Conservation (phyloP, 1,284 basidiomycete genomes). For the Cryptococcus amylolentus region DNA sequence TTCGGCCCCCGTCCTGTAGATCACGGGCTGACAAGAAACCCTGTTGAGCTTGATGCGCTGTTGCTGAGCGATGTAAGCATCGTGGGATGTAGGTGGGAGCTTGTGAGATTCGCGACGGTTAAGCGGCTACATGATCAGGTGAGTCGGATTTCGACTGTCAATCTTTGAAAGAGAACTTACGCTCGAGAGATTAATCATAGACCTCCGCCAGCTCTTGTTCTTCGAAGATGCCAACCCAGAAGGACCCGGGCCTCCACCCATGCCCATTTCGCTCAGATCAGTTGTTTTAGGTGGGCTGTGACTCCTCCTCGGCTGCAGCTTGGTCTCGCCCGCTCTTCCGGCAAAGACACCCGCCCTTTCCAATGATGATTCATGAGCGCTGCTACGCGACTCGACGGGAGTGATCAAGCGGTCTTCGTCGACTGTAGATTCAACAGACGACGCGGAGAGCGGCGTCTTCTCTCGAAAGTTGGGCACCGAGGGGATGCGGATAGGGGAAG, state of each 20-base stretch:
- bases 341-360: no score
- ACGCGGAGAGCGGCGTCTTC: no score
- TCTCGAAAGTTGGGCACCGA: slow-evolving; percentile 1
- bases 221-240: slow-evolving; percentile 11
- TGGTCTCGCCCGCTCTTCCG: no score
- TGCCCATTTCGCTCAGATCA: no score
- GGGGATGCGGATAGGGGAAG: slow-evolving; percentile 18
- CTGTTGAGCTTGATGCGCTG: slow-evolving; percentile 25
- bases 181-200: slow-evolving; percentile 27
- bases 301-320: neutral
- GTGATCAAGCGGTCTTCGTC: no score
- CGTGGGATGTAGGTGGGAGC: slow-evolving; percentile 34
- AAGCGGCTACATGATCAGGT: slow-evolving; percentile 9
- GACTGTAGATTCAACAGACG: no score
- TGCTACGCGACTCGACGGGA: no score
- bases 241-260: slow-evolving; percentile 1
- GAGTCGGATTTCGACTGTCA: neutral
- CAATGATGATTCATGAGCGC: no score
- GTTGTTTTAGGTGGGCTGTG: slow-evolving; percentile 18
- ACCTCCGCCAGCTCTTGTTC: slow-evolving; percentile 31
- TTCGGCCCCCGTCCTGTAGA: slow-evolving; percentile 23
- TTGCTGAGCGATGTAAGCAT: slow-evolving; percentile 33
- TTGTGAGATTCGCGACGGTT: slow-evolving; percentile 11
- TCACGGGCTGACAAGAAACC: slow-evolving; percentile 10
- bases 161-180: slow-evolving; percentile 13